A percentile compares a stretch with the other conserved stretches of the same genome.
phyloP scores from a whole-genome alignment of 169 alveolate species.

The Cryptosporidium andersoni region DNA sequence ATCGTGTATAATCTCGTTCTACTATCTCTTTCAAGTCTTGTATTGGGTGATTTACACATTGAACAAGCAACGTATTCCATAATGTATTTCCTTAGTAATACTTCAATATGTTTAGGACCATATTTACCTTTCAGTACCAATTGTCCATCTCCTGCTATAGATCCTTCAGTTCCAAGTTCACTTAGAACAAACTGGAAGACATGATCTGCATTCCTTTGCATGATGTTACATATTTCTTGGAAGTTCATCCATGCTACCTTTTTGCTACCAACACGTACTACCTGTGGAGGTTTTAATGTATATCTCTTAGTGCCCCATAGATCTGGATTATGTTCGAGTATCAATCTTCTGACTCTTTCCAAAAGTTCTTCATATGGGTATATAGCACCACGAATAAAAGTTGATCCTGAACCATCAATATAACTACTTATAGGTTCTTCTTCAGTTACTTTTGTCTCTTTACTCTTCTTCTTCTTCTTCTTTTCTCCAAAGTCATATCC shows the following conservation, averaged over 20 bases:
- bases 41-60: slow-evolving; percentile 92
- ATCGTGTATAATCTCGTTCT: slow-evolving; percentile 89
- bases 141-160: slow-evolving; percentile 93
- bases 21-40: slow-evolving; percentile 89
- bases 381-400: slow-evolving; percentile 84
- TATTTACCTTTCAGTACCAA: slow-evolving; percentile 91
- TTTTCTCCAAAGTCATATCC: slow-evolving; percentile 85
- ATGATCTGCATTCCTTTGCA: slow-evolving; percentile 93
- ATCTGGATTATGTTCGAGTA: slow-evolving; percentile 89
- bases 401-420: slow-evolving; percentile 81
- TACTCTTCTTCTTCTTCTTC: slow-evolving; percentile 83
- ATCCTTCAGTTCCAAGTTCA: slow-evolving; percentile 89
- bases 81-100: slow-evolving; percentile 89
- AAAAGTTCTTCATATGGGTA: slow-evolving; percentile 88
- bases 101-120: slow-evolving; percentile 92
- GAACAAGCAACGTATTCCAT: slow-evolving; percentile 93
- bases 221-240: slow-evolving; percentile 88
- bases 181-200: slow-evolving; percentile 92
- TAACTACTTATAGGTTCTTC: slow-evolving; percentile 71
- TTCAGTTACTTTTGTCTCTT: slow-evolving; percentile 77
- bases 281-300: slow-evolving; percentile 91
- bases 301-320: slow-evolving; percentile 86
- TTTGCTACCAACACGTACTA: slow-evolving; percentile 94
- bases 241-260: slow-evolving; percentile 95
- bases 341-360: slow-evolving; percentile 84